These are phyloP conservation scores for Pseudoneurospora amorphoporcata DNA, from an alignment of 495 filamentous ascomycete genomes.

Conservation along the genomic window DNA sequence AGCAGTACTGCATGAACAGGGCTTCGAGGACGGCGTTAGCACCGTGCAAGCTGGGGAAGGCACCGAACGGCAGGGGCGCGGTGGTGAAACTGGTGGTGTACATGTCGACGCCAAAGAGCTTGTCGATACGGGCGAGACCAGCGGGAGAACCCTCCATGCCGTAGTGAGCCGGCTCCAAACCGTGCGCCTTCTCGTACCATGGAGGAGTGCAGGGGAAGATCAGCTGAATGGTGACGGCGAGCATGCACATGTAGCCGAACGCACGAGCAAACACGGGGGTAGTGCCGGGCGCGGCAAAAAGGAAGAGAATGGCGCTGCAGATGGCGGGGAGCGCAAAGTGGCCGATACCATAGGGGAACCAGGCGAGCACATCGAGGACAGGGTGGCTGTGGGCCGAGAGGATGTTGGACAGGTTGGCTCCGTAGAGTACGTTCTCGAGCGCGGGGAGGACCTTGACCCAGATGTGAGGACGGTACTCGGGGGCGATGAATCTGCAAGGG, in stretches of 20 bases:
- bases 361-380: constrained; percentile 75
- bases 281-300: constrained; percentile 80
- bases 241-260: constrained; percentile 86
- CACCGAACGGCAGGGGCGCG: constrained; percentile 85
- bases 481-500: constrained; percentile 56
- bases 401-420: constrained; percentile 90
- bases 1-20: constrained; percentile 85
- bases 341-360: constrained; percentile 84
- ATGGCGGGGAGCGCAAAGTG: constrained; percentile 79
- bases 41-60: constrained; percentile 85
- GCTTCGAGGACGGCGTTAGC: constrained; percentile 78
- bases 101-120: constrained; percentile 77
- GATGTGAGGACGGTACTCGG: constrained; percentile 77
- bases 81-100: constrained; percentile 85
- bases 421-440: constrained; percentile 95
- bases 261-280: constrained; percentile 72
- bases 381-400: constrained; percentile 77
- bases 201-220: constrained; percentile 88
- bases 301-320: constrained; percentile 64
- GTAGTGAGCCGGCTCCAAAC: constrained; percentile 79
- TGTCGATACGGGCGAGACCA: constrained; percentile 79
- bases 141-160: constrained; percentile 79
- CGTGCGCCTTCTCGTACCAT: constrained; percentile 90
- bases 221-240: constrained; percentile 76
- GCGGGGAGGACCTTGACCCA: constrained; percentile 91